Evolutionary conservation across 2,329 filamentous ascomycete genomes (phyloP), one percentile per base, ranked within the genome.

Genomic region (Xylaria sp.): DNA sequence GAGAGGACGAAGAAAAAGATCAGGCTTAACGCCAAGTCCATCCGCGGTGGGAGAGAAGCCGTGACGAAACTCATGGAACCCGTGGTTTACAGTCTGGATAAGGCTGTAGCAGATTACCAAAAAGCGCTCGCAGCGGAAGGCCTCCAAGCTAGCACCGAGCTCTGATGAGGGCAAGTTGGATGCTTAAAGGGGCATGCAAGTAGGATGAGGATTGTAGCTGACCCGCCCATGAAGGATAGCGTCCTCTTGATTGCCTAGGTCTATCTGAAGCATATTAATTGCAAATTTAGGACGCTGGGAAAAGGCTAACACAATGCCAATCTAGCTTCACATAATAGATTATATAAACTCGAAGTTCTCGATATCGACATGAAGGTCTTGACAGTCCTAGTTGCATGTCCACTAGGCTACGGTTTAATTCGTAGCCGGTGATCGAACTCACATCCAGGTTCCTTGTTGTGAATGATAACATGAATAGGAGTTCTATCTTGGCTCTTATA

Each of bases 61-160:
- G 93, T 97, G 3, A 84, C 89, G 71, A 88, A 90, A 71, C 85
- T 98, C 73, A 88, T 97, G 78, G 87, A 87, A 64, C 92, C 93
- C 4, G 91, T 92, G 4, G 82, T 92, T 11, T 84, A 86, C 72
- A 90, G 93, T 13, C 80, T 97, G 67, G 84, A 88, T 65, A 87
- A 86, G 71, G 94, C 94, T 5, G 84, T 88, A 69, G 83, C 80
- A n/a, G 87, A 90, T 74, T 97, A 96, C 76, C 83, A 87, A 71
- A 88, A 85, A 73, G 92, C 90, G 13, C 81, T 94, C 65, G 88
- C 88, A 42, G 90, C 92, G 65, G 89, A 88, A 73, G 83, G 82
- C 0, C 78, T 86, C 13, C 80, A 83, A 65, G 74, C 79, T 11
- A 84, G 83, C 31, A 85, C 83, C 0, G 84, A 86, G 71, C 72